Conservation (phyloP, 139 green algal genomes). For the Desmodesmus armatus region DNA sequence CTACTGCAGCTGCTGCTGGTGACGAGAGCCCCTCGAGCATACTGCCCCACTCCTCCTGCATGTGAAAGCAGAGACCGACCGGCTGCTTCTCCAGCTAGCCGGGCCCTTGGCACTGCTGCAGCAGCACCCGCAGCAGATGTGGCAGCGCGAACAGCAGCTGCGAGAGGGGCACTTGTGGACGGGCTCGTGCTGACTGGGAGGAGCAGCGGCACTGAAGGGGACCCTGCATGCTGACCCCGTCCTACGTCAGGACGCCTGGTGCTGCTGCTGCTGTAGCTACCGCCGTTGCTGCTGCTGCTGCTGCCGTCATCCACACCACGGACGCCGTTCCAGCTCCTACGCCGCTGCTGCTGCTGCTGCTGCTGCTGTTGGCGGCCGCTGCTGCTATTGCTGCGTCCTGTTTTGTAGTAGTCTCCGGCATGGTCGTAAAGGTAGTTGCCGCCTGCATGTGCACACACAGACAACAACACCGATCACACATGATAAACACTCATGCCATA, state of each 20-base stretch:
- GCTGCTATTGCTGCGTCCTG: neutral
- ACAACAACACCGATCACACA: too few relatives aligned
- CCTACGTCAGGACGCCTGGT: neutral
- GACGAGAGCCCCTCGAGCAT: too few relatives aligned
- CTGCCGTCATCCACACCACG: neutral
- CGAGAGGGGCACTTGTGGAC: neutral
- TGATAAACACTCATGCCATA: too few relatives aligned
- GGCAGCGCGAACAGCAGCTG: neutral
- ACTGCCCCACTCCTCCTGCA: too few relatives aligned
- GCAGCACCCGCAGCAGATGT: neutral
- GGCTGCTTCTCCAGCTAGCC: too few relatives aligned
- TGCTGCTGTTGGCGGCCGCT: neutral
- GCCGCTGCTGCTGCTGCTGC: neutral
- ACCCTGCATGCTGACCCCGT: neutral
- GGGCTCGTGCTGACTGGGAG: neutral
- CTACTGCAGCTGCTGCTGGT: too few relatives aligned
- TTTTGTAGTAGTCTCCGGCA: too few relatives aligned
- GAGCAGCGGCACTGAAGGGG: neutral
- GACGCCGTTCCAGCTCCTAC: neutral
- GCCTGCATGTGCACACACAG: too few relatives aligned
- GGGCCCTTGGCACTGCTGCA: neutral
- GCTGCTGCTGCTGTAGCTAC: constrained; percentile 17
- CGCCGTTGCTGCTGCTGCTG: neutral
- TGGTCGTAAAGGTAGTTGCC: too few relatives aligned
- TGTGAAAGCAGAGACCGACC: too few relatives aligned